Base-by-base conservation (phyloP, 2,329 filamentous ascomycete species). In the Neopestalotiopsis sp. region DNA sequence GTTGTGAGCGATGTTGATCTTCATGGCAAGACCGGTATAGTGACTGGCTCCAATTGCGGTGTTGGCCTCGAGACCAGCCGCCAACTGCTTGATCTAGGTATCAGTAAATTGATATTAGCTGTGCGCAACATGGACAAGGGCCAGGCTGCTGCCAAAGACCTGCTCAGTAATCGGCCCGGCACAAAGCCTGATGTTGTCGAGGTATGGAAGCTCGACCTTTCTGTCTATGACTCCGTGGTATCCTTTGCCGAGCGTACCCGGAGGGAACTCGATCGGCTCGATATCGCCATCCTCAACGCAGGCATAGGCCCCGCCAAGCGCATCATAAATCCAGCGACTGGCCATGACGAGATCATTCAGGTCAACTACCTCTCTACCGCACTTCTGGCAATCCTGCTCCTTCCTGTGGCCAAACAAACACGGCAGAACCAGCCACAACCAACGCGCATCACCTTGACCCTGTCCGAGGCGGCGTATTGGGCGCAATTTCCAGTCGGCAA, bases 1-100 rank as follows among this genome's bases (percentile, higher is more conserved):
- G 45, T n/a, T 49, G 14, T 49, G n/a, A 17, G 34, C n/a, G 14
- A 49, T 65, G 32, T 38, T 17, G 32, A 73, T 65, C 74, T 82
- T 66, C 70, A 73, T 0, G 79, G 78, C 13, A 76, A 84, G 71
- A 78, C 79, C 1, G 81, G 80, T 58, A 81, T 87, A 56, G 76
- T 86, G 7, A 86, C 85, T 0, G 85, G 85, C 1, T 74, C 78
- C 28, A 86, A 85, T 69, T 75, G 71, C 5, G 85, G 85, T 0
- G 73, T 87, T 1, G 85, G 85, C 4, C 74, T 85, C 24, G 84
- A 85, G 74, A 72, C 78, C 1, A 78, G 78, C 9, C 74, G 77
- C 0, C 81, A 85, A 68, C 77, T 86, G 49, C 76, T 82, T 3
- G 69, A 74, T 2, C 76, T 80, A 38, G 74, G 76, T 0, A 73